Conservation (phyloP, 345 rosid genomes). For the Syzygium grande region DNA sequence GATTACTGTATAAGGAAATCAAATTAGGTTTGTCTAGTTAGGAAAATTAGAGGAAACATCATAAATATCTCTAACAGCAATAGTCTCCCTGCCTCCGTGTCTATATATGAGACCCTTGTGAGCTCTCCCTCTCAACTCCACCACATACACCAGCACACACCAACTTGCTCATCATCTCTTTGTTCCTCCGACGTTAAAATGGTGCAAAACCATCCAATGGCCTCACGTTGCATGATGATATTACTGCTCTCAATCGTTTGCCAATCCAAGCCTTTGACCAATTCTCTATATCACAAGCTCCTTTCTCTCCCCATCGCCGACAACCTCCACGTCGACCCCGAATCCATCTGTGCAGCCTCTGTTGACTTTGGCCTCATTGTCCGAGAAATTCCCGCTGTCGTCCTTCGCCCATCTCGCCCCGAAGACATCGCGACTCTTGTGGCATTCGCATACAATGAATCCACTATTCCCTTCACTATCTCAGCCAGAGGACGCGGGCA, state of each 20-base stretch:
- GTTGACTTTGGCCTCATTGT: slow-evolving; percentile 27
- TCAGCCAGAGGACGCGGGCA: slow-evolving; percentile 40
- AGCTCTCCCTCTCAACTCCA: background rate
- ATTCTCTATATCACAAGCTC: background rate
- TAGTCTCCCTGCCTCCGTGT: background rate
- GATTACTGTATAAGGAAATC: too few relatives aligned
- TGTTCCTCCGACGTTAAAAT: background rate
- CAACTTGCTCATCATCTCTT: background rate
- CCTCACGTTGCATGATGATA: background rate
- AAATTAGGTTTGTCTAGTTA: background rate
- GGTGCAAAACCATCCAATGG: background rate
- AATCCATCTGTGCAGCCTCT: slow-evolving; percentile 10
- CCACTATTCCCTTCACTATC: slow-evolving; percentile 1
- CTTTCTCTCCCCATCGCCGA: background rate
- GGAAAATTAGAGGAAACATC: too few relatives aligned
- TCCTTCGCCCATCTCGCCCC: slow-evolving; percentile 14
- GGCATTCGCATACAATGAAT: slow-evolving; percentile 6
- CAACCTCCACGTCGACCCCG: slow-evolving; percentile 13
- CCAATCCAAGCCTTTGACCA: background rate
- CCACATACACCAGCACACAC: background rate
- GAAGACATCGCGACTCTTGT: slow-evolving; percentile 20
- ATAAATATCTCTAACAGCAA: background rate
- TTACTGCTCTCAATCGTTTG: background rate
- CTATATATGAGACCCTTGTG: background rate
- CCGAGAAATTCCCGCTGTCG: slow-evolving; percentile 15